Evolutionary conservation across 2,329 filamentous ascomycete species (phyloP), one percentile per base, ranked within the genome.

Genomic region (Sarocladium oryzae): DNA sequence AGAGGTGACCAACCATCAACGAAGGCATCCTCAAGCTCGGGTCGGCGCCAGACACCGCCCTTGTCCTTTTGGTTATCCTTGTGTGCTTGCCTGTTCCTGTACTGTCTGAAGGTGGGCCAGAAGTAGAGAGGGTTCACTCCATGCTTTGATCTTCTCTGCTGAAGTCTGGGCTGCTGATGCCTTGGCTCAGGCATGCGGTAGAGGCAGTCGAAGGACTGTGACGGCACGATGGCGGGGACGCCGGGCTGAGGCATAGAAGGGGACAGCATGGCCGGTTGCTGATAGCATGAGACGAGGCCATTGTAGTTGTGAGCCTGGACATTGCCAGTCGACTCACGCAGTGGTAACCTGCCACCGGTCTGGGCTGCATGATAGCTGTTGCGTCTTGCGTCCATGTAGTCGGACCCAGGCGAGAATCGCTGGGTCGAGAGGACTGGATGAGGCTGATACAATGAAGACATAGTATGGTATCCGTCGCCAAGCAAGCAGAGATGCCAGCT

Each of bases 1-100:
- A 66, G 15, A 66, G 54, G 43, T 20, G 8, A 32, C 76, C 69
- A 66, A 85, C 82, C 80, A 67, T 86, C 82, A 54, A 86, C 75
- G 60, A 86, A 86, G 30, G 81, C 79, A 70, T 80, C 74, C 61
- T 86, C 83, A 8, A 86, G 71, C 56, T 80, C 75, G 2, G 81
- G 73, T 33, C 67, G 64, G 38, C 68, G 63, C 68, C 68, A 70
- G 35, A 51, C 83, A 72, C 83, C 83, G 78, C 64, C 69, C 59
- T 83, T 79, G 56, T 79, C 75, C 58, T 83, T 80, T 53, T 70
- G 68, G 53, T 76, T 74, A 53, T 81, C 78, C 63, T 84, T 84
- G 65, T 82, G 78, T 55, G 74, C 76, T 65, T 85, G 82, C 62
- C 82, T 79, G 61, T 77, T 77, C 57, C 83, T 77, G 65, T 86